A percentile compares a stretch with the other conserved stretches of the same genome.
These are phyloP conservation scores for Simmondsia chinensis DNA, from an alignment of 148 eudicot genomes.

Conservation along the genomic window DNA sequence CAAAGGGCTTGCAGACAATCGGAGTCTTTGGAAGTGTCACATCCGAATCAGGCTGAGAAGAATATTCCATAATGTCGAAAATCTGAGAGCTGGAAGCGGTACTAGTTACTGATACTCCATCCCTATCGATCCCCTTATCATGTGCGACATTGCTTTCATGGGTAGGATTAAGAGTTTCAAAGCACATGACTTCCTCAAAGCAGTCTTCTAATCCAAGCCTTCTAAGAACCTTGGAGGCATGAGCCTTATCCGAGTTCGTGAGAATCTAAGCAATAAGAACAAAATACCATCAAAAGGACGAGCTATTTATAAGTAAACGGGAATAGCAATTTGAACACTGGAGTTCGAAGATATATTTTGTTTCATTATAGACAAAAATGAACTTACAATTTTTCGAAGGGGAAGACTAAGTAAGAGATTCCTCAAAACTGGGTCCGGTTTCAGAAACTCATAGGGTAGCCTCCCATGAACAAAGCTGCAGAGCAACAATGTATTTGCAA, in stretches of 20 bases:
- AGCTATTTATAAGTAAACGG: neutral
- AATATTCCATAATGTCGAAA: constrained; percentile 27
- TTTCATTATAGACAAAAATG: too few species aligned
- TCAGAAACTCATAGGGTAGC: constrained; percentile 71
- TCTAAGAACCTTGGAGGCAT: constrained; percentile 44
- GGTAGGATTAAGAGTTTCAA: constrained; percentile 71
- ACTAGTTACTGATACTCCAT: constrained; percentile 6
- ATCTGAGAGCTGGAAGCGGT: constrained; percentile 10
- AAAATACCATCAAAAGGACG: neutral
- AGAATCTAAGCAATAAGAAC: constrained; percentile 38
- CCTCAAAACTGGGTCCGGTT: constrained; percentile 64
- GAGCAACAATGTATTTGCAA: too few species aligned
- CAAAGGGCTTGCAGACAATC: constrained; percentile 75
- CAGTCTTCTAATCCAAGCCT: constrained; percentile 87
- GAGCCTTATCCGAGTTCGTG: constrained; percentile 69
- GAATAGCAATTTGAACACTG: too few species aligned
- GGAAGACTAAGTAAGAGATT: constrained; percentile 69
- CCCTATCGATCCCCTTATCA: constrained; percentile 14
- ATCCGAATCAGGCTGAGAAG: constrained; percentile 23
- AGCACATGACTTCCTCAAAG: constrained; percentile 65
- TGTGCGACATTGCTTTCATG: constrained; percentile 1
- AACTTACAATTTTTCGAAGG: constrained; percentile 69
- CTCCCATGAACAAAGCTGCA: constrained; percentile 82
- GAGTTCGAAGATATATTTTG: too few species aligned
- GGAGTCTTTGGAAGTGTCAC: constrained; percentile 40